These are phyloP conservation scores for Funneliformis caledonium DNA, from an alignment of 371 early-diverging fungal species.

Conservation along the genomic window DNA sequence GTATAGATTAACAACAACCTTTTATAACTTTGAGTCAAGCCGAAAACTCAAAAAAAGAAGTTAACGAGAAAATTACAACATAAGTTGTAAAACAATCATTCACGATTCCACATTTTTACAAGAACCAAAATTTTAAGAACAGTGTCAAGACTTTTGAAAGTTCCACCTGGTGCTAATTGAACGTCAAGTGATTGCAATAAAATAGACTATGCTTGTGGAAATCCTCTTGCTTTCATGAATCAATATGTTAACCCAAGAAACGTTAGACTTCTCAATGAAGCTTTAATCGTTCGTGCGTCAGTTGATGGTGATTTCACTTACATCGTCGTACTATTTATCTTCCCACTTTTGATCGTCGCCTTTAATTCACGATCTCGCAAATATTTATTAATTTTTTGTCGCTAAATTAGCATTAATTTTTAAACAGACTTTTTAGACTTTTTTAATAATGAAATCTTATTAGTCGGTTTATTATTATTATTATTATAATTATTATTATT, in stretches of 20 bases:
- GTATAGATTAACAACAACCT: constrained; percentile 44
- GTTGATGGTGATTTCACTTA: not conserved
- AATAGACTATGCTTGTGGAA: constrained; percentile 70
- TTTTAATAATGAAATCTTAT: too few relatives aligned
- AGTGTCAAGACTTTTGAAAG: constrained; percentile 62
- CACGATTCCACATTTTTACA: constrained; percentile 59
- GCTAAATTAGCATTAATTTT: too few relatives aligned
- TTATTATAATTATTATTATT: too few relatives aligned
- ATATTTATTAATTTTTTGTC: too few relatives aligned
- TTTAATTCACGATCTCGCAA: too few relatives aligned
- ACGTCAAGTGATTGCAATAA: constrained; percentile 60
- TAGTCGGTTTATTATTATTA: too few relatives aligned
- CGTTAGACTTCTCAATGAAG: constrained; percentile 40
- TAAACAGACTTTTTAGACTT: too few relatives aligned
- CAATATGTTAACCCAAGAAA: constrained; percentile 47
- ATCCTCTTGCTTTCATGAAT: constrained; percentile 66
- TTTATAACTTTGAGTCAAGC: constrained; percentile 7
- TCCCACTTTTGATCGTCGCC: too few relatives aligned
- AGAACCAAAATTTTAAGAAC: constrained; percentile 64
- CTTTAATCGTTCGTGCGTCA: not conserved
- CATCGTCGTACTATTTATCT: too few relatives aligned
- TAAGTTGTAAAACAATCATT: constrained; percentile 44
- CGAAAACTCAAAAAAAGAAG: not conserved
- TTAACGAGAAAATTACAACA: not conserved
- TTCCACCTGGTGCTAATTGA: constrained; percentile 59